These are phyloP conservation scores for Amanita subjunquillea DNA, from an alignment of 768 basidiomycete genomes.

Conservation along the genomic window DNA sequence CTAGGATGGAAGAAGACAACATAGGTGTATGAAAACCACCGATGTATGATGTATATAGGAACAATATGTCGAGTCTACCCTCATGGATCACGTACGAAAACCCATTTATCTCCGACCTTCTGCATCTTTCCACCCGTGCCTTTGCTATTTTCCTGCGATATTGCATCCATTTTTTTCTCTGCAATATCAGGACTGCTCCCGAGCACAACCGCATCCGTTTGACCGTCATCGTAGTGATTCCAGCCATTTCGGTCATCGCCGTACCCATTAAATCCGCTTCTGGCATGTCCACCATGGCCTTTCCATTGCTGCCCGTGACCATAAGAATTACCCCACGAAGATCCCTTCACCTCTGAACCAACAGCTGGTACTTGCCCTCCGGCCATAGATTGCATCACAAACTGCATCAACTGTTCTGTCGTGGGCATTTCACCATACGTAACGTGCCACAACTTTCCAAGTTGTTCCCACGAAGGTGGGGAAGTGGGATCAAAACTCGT, in stretches of 20 bases:
- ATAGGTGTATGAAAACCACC: constrained; percentile 20
- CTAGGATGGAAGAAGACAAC: constrained; percentile 30
- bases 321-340: constrained; percentile 8
- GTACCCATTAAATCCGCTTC: constrained; percentile 25
- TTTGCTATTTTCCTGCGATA: constrained; percentile 10
- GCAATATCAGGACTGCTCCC: constrained; percentile 30
- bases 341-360: constrained; percentile 9
- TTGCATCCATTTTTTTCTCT: background rate
- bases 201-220: constrained; percentile 52
- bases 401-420: constrained; percentile 70
- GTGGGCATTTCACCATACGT: constrained; percentile 61
- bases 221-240: constrained; percentile 20
- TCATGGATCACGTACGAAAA: constrained; percentile 42
- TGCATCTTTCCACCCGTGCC: constrained; percentile 50
- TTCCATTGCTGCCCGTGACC: constrained; percentile 16
- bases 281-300: constrained; percentile 23
- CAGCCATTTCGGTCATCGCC: constrained; percentile 40
- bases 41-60: constrained; percentile 9
- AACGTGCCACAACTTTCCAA: constrained; percentile 69
- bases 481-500: constrained; percentile 64
- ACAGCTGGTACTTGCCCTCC: constrained; percentile 14
- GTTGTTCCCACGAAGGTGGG: constrained; percentile 69
- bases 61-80: constrained; percentile 13
- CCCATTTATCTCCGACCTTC: constrained; percentile 62
- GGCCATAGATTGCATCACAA: constrained; percentile 34